Evolutionary conservation across 768 basidiomycete genomes (phyloP).

Genomic region (Strobilomyces confusus): DNA sequence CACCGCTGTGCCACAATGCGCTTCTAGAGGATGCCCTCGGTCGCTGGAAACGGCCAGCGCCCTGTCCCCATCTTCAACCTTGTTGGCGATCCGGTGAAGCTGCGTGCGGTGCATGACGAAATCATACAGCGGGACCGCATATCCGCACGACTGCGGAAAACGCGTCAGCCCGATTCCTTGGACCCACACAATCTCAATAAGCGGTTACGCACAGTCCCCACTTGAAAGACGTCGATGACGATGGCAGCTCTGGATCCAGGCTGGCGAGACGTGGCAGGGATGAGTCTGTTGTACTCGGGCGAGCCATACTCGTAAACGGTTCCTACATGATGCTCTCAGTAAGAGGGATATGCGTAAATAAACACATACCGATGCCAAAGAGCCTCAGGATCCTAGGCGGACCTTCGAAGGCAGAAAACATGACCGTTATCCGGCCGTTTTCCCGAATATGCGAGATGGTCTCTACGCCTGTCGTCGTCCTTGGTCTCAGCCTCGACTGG

Average conservation of each 20-base stretch:
- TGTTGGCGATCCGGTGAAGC: constrained; percentile 39
- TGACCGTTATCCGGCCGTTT: constrained; percentile 59
- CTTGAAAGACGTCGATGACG: constrained; percentile 57
- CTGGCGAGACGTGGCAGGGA: constrained; percentile 44
- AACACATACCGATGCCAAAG: constrained; percentile 49
- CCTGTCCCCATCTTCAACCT: constrained; percentile 41
- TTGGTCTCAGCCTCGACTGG: not conserved
- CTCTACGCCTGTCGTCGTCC: constrained; percentile 42
- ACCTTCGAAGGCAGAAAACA: constrained; percentile 61
- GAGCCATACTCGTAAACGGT: constrained; percentile 61
- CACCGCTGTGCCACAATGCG: not conserved
- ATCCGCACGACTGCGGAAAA: constrained; percentile 57
- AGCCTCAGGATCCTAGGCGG: constrained; percentile 56
- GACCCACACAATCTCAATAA: not conserved
- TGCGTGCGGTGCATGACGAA: constrained; percentile 55
- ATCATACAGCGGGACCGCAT: constrained; percentile 56
- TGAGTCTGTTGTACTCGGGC: constrained; percentile 51
- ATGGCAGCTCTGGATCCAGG: constrained; percentile 61
- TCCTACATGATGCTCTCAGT: constrained; percentile 33
- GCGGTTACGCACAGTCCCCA: constrained; percentile 38
- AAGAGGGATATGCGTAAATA: too few species aligned
- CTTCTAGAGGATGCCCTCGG: not conserved
- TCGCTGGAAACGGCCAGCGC: constrained; percentile 5
- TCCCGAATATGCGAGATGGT: constrained; percentile 61
- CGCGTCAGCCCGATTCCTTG: not conserved